These are phyloP conservation scores for Sporothrix brasiliensis DNA, from an alignment of 2,329 filamentous ascomycete species.

Conservation along the genomic window DNA sequence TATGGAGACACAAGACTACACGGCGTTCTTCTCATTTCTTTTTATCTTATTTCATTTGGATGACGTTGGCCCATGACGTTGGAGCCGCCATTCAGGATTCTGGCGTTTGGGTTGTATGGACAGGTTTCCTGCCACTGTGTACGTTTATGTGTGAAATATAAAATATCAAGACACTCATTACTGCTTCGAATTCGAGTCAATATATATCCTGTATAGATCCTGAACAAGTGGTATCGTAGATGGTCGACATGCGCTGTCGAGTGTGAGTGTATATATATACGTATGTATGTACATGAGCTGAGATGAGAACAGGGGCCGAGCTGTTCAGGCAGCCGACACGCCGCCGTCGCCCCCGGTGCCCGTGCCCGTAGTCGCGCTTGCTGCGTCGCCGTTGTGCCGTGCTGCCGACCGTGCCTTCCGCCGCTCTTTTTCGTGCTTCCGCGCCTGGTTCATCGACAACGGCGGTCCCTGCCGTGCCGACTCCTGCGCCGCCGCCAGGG, in stretches of 20 bases:
- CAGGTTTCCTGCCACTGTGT: background rate
- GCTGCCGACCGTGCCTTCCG: conserved; percentile 47
- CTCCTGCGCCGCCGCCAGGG: conserved; percentile 55
- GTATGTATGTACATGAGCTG: background rate
- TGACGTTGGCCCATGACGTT: background rate
- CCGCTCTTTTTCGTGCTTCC: conserved; percentile 65
- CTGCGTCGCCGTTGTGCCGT: conserved; percentile 37
- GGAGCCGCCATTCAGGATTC: background rate
- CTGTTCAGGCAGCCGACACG: background rate
- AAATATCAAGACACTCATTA: too few relatives aligned
- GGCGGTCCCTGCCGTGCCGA: conserved; percentile 50
- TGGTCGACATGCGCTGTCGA: background rate
- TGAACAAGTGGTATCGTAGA: conserved; percentile 1
- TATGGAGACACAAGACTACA: background rate
- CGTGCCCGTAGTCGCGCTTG: background rate
- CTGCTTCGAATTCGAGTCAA: background rate
- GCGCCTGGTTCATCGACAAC: conserved; percentile 69
- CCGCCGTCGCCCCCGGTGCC: background rate
- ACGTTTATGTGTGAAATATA: background rate
- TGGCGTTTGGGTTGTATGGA: background rate
- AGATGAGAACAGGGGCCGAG: too few relatives aligned
- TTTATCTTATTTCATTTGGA: background rate
- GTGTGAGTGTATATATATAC: background rate
- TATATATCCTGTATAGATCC: too few relatives aligned
- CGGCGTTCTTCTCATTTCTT: background rate